These are phyloP conservation scores for Beauveria sp. DNA, from an alignment of 2,329 filamentous ascomycete species.

Conservation along the genomic window DNA sequence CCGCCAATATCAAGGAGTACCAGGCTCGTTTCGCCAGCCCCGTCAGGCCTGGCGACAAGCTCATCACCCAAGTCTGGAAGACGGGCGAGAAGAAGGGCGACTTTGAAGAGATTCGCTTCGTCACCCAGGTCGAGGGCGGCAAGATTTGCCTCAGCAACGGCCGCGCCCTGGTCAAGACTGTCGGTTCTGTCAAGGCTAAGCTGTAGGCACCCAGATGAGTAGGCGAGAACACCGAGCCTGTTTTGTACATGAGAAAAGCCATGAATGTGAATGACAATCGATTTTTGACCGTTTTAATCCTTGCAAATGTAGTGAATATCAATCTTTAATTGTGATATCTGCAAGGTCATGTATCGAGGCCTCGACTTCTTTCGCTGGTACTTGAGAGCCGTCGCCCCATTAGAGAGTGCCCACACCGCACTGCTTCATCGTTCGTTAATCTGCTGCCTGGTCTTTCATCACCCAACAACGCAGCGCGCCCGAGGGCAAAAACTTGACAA, in stretches of 20 bases:
- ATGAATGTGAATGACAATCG: background rate
- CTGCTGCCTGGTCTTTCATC: constrained; percentile 13
- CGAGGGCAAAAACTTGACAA: background rate
- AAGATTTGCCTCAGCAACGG: constrained; percentile 87
- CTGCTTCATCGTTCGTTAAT: constrained; percentile 12
- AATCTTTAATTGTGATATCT: background rate
- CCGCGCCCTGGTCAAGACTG: constrained; percentile 65
- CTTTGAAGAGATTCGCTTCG: constrained; percentile 79
- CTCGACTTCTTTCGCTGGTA: background rate
- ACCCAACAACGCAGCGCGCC: background rate
- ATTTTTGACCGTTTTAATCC: background rate
- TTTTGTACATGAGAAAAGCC: constrained; percentile 1
- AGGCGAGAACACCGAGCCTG: background rate
- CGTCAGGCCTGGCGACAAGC: constrained; percentile 74
- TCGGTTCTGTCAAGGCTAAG: constrained; percentile 50
- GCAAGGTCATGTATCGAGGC: background rate
- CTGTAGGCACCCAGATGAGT: constrained; percentile 35
- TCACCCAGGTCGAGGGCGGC: constrained; percentile 67
- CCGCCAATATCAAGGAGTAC: constrained; percentile 78
- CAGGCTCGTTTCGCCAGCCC: constrained; percentile 82
- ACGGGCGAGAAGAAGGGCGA: constrained; percentile 56
- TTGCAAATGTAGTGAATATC: background rate
- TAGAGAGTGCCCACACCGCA: background rate
- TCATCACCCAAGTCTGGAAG: constrained; percentile 75
- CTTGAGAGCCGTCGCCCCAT: background rate